Conservation (phyloP, 106 monocot genomes). For the Apostasia shenzhenica region DNA sequence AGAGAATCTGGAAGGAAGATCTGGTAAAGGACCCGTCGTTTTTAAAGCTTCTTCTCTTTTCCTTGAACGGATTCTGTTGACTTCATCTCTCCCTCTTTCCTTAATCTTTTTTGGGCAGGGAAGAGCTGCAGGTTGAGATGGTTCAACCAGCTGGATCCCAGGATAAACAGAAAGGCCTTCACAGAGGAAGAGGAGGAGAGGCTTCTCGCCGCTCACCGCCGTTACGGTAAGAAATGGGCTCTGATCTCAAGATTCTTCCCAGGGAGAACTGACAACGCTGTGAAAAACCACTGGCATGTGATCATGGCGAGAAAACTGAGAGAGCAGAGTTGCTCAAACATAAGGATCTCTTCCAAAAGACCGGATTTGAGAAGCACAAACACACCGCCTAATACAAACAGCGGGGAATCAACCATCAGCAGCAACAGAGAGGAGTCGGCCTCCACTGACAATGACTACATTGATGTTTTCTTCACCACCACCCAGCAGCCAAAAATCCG, state of each 20-base stretch:
- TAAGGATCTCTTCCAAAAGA: not conserved
- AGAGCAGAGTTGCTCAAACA: not conserved
- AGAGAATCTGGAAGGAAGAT: constrained; percentile 80
- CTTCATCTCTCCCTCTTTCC: not conserved
- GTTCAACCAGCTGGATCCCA: constrained; percentile 26
- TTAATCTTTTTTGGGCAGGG: constrained; percentile 2
- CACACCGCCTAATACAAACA: not conserved
- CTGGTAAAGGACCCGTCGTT: constrained; percentile 28
- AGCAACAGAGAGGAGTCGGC: constrained; percentile 6
- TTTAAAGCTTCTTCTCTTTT: not conserved
- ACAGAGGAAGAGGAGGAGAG: constrained; percentile 17
- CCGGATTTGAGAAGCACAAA: not conserved
- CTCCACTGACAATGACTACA: constrained; percentile 1
- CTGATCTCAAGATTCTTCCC: constrained; percentile 17
- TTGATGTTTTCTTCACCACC: not conserved
- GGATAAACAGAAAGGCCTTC: constrained; percentile 18
- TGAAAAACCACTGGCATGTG: constrained; percentile 29
- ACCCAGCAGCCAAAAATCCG: not conserved
- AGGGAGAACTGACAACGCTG: constrained; percentile 21
- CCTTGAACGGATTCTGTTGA: too few relatives aligned
- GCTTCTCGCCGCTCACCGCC: constrained; percentile 11
- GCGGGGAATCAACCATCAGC: constrained; percentile 13
- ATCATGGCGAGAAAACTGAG: constrained; percentile 21
- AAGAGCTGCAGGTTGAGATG: constrained; percentile 29
- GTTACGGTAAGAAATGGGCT: constrained; percentile 24